phyloP scores from a whole-genome alignment of 1,284 basidiomycete species.

The Boletus nobilissimus region DNA sequence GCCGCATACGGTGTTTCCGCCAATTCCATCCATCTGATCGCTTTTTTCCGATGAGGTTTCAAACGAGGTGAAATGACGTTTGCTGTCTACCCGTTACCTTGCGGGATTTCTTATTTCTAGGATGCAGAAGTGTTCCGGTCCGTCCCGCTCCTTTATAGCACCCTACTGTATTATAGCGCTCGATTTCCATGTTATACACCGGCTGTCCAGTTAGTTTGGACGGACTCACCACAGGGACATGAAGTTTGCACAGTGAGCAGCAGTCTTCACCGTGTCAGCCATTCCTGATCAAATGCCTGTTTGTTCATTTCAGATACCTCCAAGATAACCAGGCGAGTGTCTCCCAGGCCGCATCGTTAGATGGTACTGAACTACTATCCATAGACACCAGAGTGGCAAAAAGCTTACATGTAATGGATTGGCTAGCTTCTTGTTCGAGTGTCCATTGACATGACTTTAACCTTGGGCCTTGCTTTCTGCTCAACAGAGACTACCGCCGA shows the following conservation, averaged over 20 bases:
- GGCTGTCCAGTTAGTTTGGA: not conserved
- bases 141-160: slow-evolving; percentile 20
- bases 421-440: not conserved
- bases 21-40: slow-evolving; percentile 18
- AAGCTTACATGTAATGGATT: slow-evolving; percentile 75
- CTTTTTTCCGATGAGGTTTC: slow-evolving; percentile 24
- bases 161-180: not conserved
- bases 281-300: slow-evolving; percentile 19
- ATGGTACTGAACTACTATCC: slow-evolving; percentile 9
- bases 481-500: slow-evolving; percentile 72
- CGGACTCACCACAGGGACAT: slow-evolving; percentile 42
- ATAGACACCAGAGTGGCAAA: slow-evolving; percentile 84
- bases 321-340: slow-evolving; percentile 71
- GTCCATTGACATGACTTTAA: slow-evolving; percentile 6
- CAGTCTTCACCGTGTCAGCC: not conserved
- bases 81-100: slow-evolving; percentile 12
- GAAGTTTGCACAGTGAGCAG: slow-evolving; percentile 65
- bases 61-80: slow-evolving; percentile 19
- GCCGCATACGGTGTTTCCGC: not conserved
- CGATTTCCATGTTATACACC: not conserved
- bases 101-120: slow-evolving; percentile 2
- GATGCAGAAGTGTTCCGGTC: slow-evolving; percentile 28
- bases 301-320: slow-evolving; percentile 60
- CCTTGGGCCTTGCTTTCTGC: not conserved
- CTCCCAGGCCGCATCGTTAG: not conserved